Conservation (phyloP, 1,284 basidiomycete genomes). For the Cutaneotrichosporon cavernicola region DNA sequence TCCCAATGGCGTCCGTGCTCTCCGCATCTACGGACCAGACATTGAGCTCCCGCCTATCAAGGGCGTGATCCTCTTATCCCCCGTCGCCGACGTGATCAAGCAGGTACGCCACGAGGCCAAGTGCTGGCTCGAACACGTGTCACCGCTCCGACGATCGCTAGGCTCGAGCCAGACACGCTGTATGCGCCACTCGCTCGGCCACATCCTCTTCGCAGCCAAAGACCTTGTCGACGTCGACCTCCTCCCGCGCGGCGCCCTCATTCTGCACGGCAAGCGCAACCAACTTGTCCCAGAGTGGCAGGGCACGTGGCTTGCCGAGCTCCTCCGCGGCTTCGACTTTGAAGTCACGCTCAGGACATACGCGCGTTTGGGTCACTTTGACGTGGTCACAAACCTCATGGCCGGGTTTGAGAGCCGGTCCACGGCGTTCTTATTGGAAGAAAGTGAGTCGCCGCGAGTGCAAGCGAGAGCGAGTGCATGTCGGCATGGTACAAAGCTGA, state of each 20-base stretch:
- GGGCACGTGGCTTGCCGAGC: conserved; percentile 48
- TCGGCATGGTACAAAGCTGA: background rate
- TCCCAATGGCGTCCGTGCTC: conserved; percentile 26
- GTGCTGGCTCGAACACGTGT: conserved; percentile 51
- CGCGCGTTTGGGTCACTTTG: conserved; percentile 47
- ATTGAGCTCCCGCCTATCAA: conserved; percentile 44
- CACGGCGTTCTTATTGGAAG: conserved; percentile 27
- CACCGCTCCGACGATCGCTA: conserved; percentile 44
- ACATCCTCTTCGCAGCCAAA: conserved; percentile 52
- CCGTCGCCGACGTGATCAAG: conserved; percentile 53
- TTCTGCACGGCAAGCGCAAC: conserved; percentile 46
- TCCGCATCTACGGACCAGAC: conserved; percentile 50
- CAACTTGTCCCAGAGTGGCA: conserved; percentile 47
- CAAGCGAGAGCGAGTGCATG: no score
- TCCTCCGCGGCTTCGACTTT: conserved; percentile 52
- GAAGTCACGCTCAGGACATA: conserved; percentile 48
- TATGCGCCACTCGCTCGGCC: conserved; percentile 52
- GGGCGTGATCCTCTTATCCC: conserved; percentile 50
- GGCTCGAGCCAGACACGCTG: conserved; percentile 51
- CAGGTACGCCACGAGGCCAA: conserved; percentile 47
- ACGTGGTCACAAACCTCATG: conserved; percentile 44
- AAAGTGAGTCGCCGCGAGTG: conserved; percentile 25
- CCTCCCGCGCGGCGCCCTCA: conserved; percentile 48
- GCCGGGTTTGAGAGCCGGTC: conserved; percentile 32
- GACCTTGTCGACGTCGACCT: conserved; percentile 46